Percentiles rank a stretch among this genome's conserved stretches.
phyloP scores from a whole-genome alignment of 148 eudicot species.

The Chenopodium formosanum region DNA sequence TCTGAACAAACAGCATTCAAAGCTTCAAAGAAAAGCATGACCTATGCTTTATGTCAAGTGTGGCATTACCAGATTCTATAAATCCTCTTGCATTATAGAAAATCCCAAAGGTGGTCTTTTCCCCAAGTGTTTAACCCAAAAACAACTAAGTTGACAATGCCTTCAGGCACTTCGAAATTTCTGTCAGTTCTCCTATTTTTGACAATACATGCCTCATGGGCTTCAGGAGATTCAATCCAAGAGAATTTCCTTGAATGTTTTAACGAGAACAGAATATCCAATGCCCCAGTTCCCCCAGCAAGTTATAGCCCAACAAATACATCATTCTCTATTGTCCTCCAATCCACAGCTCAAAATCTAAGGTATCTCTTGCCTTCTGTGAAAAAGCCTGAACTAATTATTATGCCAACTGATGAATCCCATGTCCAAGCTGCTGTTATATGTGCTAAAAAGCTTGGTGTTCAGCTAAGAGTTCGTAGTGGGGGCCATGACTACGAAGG shows the following conservation, averaged over 20 bases:
- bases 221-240: constrained; percentile 14
- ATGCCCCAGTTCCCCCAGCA: constrained; percentile 31
- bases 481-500: constrained; percentile 62
- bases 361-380: constrained; percentile 34
- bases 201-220: constrained; percentile 22
- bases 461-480: constrained; percentile 43
- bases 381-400: constrained; percentile 31
- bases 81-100: constrained; percentile 3
- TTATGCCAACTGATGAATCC: constrained; percentile 34
- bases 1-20: constrained; percentile 2
- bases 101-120: constrained; percentile 19
- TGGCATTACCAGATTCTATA: constrained; percentile 21
- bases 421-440: constrained; percentile 33
- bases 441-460: constrained; percentile 31
- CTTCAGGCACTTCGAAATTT: constrained; percentile 15
- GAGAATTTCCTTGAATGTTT: constrained; percentile 28
- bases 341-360: constrained; percentile 34
- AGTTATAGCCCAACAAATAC: constrained; percentile 23
- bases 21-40: constrained; percentile 25
- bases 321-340: constrained; percentile 27
- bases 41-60: constrained; percentile 28
- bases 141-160: constrained; percentile 14
- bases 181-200: constrained; percentile 18
- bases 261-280: constrained; percentile 15
- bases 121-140: neutral